These are phyloP conservation scores for Phylloporus scabripes DNA, from an alignment of 768 basidiomycete species.

Conservation along the genomic window DNA sequence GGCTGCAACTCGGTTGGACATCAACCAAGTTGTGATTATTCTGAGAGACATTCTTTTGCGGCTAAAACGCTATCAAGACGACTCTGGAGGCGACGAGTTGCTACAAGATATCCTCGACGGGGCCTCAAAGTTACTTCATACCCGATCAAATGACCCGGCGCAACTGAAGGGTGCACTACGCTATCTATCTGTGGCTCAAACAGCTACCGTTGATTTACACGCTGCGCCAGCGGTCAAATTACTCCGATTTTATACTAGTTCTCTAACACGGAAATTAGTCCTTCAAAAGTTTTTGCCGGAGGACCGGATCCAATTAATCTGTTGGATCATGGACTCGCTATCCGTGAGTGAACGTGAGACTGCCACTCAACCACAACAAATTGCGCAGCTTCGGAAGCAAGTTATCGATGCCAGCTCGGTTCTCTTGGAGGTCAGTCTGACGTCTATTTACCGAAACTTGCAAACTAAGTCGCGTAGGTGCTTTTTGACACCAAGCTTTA, in stretches of 20 bases:
- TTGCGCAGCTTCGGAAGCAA: slow-evolving; percentile 39
- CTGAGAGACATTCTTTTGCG: slow-evolving; percentile 49
- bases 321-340: slow-evolving; percentile 41
- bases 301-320: slow-evolving; percentile 43
- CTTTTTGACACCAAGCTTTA: slow-evolving; percentile 24
- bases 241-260: slow-evolving; percentile 48
- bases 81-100: slow-evolving; percentile 34
- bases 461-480: slow-evolving; percentile 9
- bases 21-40: slow-evolving; percentile 40
- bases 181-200: slow-evolving; percentile 44
- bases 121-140: slow-evolving; percentile 31
- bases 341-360: slow-evolving; percentile 33
- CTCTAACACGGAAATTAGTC: slow-evolving; percentile 40
- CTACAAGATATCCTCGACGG: slow-evolving; percentile 37
- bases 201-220: slow-evolving; percentile 38
- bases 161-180: slow-evolving; percentile 35
- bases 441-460: not conserved
- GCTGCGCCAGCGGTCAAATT: slow-evolving; percentile 42
- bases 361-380: slow-evolving; percentile 21
- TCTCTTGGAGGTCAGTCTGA: slow-evolving; percentile 39
- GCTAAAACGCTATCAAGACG: slow-evolving; percentile 40
- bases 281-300: slow-evolving; percentile 41
- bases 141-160: slow-evolving; percentile 25
- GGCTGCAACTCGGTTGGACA: slow-evolving; percentile 45
- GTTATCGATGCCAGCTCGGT: slow-evolving; percentile 46